These are phyloP conservation scores for Zasmidium citrigriseum DNA, from an alignment of 2,329 filamentous ascomycete genomes.

Conservation along the genomic window DNA sequence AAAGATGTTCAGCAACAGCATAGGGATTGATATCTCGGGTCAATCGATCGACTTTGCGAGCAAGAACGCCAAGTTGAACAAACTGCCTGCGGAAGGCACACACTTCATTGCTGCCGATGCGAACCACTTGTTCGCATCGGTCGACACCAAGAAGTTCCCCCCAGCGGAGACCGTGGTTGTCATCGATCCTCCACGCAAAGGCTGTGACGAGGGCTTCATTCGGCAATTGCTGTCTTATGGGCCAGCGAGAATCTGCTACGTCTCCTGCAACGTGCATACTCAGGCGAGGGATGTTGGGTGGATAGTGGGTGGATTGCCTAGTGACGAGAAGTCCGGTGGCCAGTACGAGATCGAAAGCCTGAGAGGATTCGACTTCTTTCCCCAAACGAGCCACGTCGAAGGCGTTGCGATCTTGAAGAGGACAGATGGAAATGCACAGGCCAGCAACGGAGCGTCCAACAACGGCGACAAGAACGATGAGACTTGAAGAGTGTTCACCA, in stretches of 20 bases:
- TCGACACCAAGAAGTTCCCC: constrained; percentile 60
- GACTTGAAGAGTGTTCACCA: too few species aligned
- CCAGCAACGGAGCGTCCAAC: background rate
- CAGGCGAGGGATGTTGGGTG: constrained; percentile 92
- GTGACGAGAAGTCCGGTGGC: constrained; percentile 37
- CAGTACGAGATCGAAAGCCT: constrained; percentile 86
- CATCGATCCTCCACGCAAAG: constrained; percentile 94
- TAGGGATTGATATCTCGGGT: constrained; percentile 86
- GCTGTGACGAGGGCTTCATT: constrained; percentile 84
- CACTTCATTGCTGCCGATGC: constrained; percentile 90
- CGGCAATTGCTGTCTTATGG: constrained; percentile 75
- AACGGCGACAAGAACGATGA: too few species aligned
- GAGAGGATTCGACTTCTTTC: constrained; percentile 95
- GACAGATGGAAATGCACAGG: constrained; percentile 26
- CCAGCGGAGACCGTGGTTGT: constrained; percentile 87
- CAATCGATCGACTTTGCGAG: constrained; percentile 77
- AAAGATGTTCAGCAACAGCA: constrained; percentile 72
- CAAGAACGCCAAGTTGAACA: constrained; percentile 76
- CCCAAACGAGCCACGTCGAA: constrained; percentile 74
- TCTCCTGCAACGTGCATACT: constrained; percentile 97
- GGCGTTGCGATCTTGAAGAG: constrained; percentile 60
- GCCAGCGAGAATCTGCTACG: constrained; percentile 82
- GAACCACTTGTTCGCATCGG: constrained; percentile 73
- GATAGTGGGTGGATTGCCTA: constrained; percentile 69
- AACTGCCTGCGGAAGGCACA: constrained; percentile 66